Conservation (phyloP, 1,284 basidiomycete genomes). For the Serendipita sp. region DNA sequence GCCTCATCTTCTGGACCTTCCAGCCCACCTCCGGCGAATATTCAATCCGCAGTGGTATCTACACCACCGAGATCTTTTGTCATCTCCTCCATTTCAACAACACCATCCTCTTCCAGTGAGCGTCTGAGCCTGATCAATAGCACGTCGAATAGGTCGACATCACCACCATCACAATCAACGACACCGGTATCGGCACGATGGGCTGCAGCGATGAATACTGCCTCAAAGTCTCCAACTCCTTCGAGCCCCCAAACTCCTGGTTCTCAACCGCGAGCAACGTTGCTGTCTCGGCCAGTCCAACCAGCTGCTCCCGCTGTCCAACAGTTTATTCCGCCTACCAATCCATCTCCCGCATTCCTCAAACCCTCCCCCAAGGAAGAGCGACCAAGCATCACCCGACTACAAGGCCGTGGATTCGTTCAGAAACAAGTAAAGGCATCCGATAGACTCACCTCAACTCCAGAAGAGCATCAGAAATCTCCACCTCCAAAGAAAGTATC, state of each 20-base stretch:
- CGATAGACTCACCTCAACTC: conserved; percentile 13
- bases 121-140: background rate
- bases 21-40: background rate
- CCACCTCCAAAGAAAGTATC: conserved; percentile 12
- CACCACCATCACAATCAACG: background rate
- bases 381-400: conserved; percentile 61
- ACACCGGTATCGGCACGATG: background rate
- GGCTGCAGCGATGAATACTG: conserved; percentile 1
- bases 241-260: conserved; percentile 15
- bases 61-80: background rate
- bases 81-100: background rate
- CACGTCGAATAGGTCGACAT: background rate
- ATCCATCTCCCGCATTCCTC: conserved; percentile 44
- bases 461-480: conserved; percentile 14
- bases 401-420: conserved; percentile 73
- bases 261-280: conserved; percentile 17
- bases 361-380: conserved; percentile 48
- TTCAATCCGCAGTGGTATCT: background rate
- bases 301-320: conserved; percentile 25
- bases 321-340: conserved; percentile 26
- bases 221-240: conserved; percentile 19
- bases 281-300: conserved; percentile 16
- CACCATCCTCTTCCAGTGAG: background rate
- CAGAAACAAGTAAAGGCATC: conserved; percentile 57
- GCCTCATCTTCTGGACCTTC: background rate